Evolutionary conservation across 805 yeast species (phyloP).

Genomic region (Pichia membranifaciens): DNA sequence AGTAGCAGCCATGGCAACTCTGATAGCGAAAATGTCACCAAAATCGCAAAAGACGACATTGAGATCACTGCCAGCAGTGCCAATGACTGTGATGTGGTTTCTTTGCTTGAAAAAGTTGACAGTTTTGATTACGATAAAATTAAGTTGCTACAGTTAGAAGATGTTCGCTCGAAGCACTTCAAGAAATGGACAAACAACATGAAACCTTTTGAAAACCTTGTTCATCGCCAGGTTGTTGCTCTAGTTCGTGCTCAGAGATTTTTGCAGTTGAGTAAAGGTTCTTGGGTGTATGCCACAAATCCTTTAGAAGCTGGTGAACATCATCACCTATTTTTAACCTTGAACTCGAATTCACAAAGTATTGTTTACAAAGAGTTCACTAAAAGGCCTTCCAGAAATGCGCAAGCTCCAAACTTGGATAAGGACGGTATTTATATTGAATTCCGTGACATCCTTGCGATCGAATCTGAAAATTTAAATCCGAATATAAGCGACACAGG

Average conservation of each 20-base stretch:
- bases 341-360: conserved; percentile 62
- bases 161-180: conserved; percentile 33
- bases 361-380: conserved; percentile 56
- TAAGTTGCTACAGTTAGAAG: conserved; percentile 48
- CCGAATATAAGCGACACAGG: conserved; percentile 32
- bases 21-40: neutral
- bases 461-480: conserved; percentile 42
- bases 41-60: neutral
- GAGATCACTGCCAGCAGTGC: neutral
- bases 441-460: conserved; percentile 43
- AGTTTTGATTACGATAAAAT: conserved; percentile 39
- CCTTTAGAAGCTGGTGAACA: conserved; percentile 31
- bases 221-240: conserved; percentile 54
- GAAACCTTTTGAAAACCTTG: conserved; percentile 41
- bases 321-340: conserved; percentile 42
- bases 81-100: conserved; percentile 5
- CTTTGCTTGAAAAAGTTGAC: conserved; percentile 13
- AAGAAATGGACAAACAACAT: conserved; percentile 42
- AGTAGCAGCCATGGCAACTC: neutral
- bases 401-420: conserved; percentile 48
- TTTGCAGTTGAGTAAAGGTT: conserved; percentile 64
- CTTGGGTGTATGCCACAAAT: conserved; percentile 69
- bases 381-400: conserved; percentile 27
- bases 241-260: conserved; percentile 75
- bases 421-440: conserved; percentile 49